These are phyloP conservation scores for Phytopythium cucurbitacearum DNA, from an alignment of 352 stramenopile genomes.

Conservation along the genomic window DNA sequence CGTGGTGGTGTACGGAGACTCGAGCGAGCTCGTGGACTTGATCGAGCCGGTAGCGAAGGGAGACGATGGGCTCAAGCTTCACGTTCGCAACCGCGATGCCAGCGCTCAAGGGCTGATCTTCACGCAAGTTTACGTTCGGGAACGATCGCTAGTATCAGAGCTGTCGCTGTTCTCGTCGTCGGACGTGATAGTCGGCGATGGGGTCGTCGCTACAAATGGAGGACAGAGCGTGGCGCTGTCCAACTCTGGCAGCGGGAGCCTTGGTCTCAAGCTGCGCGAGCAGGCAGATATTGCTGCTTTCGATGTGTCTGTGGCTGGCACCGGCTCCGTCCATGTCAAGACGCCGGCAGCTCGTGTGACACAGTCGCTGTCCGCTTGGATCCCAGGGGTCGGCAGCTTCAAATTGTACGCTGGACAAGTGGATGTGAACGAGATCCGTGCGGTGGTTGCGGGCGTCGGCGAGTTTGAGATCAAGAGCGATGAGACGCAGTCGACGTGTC, in stretches of 20 bases:
- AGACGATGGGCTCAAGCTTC: not conserved
- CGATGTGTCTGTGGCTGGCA: not conserved
- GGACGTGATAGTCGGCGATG: not conserved
- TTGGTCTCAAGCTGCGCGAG: not conserved
- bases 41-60: not conserved
- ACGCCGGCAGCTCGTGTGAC: not conserved
- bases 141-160: not conserved
- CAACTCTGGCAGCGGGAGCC: not conserved
- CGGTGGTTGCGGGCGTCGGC: not conserved
- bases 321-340: not conserved
- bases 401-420: not conserved
- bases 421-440: not conserved
- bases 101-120: not conserved
- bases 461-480: conserved; percentile 1
- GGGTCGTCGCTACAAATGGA: not conserved
- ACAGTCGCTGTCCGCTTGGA: not conserved
- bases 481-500: not conserved
- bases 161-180: not conserved
- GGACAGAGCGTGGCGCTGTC: not conserved
- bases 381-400: not conserved
- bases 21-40: not conserved
- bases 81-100: not conserved
- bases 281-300: not conserved
- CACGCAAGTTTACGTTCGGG: not conserved
- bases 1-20: not conserved